phyloP scores from a whole-genome alignment of 2,329 filamentous ascomycete species.

The Claviceps sp. region DNA sequence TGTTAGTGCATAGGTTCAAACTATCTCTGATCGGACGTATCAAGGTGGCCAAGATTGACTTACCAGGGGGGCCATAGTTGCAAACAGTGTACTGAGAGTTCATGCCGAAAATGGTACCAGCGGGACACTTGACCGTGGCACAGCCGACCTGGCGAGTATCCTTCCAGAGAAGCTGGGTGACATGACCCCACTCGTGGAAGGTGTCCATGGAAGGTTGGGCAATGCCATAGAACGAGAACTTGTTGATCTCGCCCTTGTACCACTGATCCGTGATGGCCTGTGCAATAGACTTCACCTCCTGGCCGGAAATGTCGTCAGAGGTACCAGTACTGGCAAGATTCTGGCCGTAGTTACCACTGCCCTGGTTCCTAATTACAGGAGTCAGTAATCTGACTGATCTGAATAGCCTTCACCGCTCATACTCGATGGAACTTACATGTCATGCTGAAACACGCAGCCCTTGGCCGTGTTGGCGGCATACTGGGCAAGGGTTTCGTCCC shows the following conservation, averaged over 20 bases:
- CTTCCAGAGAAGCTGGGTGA: slow-evolving; percentile 31
- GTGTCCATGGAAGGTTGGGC: slow-evolving; percentile 42
- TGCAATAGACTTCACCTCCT: slow-evolving; percentile 42
- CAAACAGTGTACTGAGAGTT: slow-evolving; percentile 69
- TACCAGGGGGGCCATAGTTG: slow-evolving; percentile 71
- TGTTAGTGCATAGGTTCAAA: neutral
- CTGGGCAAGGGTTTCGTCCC: slow-evolving; percentile 48
- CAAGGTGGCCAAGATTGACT: slow-evolving; percentile 13
- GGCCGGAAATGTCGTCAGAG: slow-evolving; percentile 21
- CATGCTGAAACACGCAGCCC: slow-evolving; percentile 60
- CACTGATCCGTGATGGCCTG: slow-evolving; percentile 67
- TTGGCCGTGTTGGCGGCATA: slow-evolving; percentile 52
- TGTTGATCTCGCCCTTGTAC: slow-evolving; percentile 67
- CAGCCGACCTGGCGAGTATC: slow-evolving; percentile 24
- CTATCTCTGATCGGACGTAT: neutral
- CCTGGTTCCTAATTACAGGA: slow-evolving; percentile 31
- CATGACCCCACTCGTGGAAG: slow-evolving; percentile 52
- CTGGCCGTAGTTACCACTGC: slow-evolving; percentile 65
- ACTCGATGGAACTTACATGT: slow-evolving; percentile 45
- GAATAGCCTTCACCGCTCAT: neutral
- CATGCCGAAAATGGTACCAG: slow-evolving; percentile 34
- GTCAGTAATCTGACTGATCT: slow-evolving; percentile 17
- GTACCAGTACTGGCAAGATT: slow-evolving; percentile 64
- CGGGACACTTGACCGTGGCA: slow-evolving; percentile 58
- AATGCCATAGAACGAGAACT: slow-evolving; percentile 43